Base-by-base conservation (phyloP, 202 grass and related monocot species). In the Alloteropsis angusta region DNA sequence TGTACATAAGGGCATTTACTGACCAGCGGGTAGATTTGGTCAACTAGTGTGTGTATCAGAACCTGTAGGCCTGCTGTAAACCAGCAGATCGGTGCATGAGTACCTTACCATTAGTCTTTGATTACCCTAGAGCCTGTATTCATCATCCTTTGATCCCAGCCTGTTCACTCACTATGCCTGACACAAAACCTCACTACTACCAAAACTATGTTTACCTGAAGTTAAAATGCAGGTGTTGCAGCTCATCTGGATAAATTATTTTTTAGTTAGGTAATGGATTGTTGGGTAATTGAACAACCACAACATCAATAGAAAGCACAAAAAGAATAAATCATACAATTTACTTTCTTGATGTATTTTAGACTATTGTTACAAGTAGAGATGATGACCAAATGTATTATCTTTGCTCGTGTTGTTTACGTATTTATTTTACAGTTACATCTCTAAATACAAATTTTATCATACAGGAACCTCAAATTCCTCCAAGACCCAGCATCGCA, bases 381-480 rank as follows among this genome's bases (percentile, higher is more conserved):
- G 25, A 19, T 6, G 39, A 37, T 66, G 12, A 53, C 30, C 12
- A 49, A 16, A 30, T 47, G 76, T 72, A 50, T 54, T 68, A 17
- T 72, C 14, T 50, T 42, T 66, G 35, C 7, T 68, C 1, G 0
- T 50, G 4, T 45, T 39, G 13, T 56, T 75, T 46, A 23, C 74
- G 11, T n/a, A 55, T 30, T 58, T 58, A 53, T 85, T 49, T 75
- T 63, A 44, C 56, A 49, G 26, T n/a, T 48, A 12, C 50, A 54
- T 57, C 1, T 35, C 68, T 47, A 4, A 67, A 59, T 54, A 15
- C 9, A 56, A 79, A 43, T 79, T 77, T 88, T n/a, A 79, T 56
- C 25, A 56, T 71, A 53, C 87, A 92, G 89, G 94, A 88, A 92
- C 67, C 76, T 66, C 75, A 86, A 76, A 67, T 42, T 39, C 72